These are phyloP conservation scores for Flammula alnicola DNA, from an alignment of 1,284 basidiomycete species.

Conservation along the genomic window DNA sequence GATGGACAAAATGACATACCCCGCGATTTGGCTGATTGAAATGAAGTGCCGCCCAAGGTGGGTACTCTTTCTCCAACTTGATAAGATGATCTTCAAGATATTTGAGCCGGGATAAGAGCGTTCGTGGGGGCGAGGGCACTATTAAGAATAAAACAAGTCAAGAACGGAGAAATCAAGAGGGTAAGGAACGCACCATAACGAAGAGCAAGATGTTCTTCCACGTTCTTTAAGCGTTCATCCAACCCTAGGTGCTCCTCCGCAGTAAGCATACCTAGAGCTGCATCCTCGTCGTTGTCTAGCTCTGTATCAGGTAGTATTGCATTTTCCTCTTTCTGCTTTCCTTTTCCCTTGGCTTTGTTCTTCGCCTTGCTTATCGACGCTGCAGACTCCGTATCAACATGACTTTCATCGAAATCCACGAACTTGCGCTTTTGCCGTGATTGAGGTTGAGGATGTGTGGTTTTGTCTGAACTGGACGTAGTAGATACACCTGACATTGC, in stretches of 20 bases:
- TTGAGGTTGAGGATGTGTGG: neutral
- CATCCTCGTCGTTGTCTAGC: constrained; percentile 23
- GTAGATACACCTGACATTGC: no score
- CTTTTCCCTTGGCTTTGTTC: constrained; percentile 18
- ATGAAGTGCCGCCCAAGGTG: constrained; percentile 82
- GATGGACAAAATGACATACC: constrained; percentile 47
- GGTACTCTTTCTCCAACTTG: constrained; percentile 75
- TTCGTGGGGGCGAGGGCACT: constrained; percentile 74
- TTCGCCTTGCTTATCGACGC: neutral
- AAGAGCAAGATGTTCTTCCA: constrained; percentile 72
- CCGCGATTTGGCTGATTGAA: constrained; percentile 81
- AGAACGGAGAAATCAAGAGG: constrained; percentile 1
- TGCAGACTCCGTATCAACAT: neutral
- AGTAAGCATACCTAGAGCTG: constrained; percentile 34
- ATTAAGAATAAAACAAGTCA: constrained; percentile 6
- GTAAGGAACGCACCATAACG: constrained; percentile 61
- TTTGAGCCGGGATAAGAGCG: constrained; percentile 64
- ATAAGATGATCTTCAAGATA: constrained; percentile 78
- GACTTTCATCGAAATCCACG: constrained; percentile 3
- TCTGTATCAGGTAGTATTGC: constrained; percentile 3
- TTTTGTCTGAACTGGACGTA: no score
- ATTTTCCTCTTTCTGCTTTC: constrained; percentile 25
- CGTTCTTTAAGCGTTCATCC: constrained; percentile 61
- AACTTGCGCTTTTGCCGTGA: constrained; percentile 13
- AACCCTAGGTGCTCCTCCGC: constrained; percentile 57